These are phyloP conservation scores for Podaxis pistillaris DNA, from an alignment of 768 basidiomycete genomes.

Conservation along the genomic window DNA sequence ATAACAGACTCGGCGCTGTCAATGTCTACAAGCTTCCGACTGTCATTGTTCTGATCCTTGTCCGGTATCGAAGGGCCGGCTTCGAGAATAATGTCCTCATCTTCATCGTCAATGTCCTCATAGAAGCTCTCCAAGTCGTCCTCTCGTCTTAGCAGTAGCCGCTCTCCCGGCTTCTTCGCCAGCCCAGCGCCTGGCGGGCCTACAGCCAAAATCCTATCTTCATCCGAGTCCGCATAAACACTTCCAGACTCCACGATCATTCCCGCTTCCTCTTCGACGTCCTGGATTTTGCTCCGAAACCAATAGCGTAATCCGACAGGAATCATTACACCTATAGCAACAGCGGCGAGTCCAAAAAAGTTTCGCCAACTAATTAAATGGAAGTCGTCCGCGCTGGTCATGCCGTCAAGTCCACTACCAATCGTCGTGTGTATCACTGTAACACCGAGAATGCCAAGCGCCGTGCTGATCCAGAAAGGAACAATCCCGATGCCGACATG, in stretches of 20 bases:
- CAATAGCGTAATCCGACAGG: conserved; percentile 87
- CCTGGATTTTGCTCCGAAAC: conserved; percentile 64
- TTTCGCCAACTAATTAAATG: conserved; percentile 91
- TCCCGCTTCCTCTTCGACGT: conserved; percentile 32
- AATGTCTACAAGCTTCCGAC: conserved; percentile 5
- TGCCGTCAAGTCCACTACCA: conserved; percentile 88
- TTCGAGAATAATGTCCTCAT: conserved; percentile 74
- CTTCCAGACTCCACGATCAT: conserved; percentile 25
- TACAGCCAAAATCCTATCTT: conserved; percentile 53
- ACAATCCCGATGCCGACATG: conserved; percentile 86
- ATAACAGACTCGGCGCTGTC: conserved; percentile 4
- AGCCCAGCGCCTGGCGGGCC: conserved; percentile 48
- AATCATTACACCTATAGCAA: conserved; percentile 90
- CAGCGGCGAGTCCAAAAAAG: conserved; percentile 79
- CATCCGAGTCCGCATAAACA: conserved; percentile 25
- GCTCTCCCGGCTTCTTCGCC: conserved; percentile 36
- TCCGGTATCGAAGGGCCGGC: conserved; percentile 47
- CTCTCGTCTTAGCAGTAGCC: conserved; percentile 32
- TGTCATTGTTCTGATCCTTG: not conserved
- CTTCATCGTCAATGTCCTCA: conserved; percentile 47
- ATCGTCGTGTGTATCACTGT: conserved; percentile 95
- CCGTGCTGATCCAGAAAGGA: conserved; percentile 89
- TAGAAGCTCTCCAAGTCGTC: conserved; percentile 24
- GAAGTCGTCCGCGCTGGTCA: conserved; percentile 93
- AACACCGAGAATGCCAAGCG: conserved; percentile 87